phyloP scores from a whole-genome alignment of 768 basidiomycete species.

The Boletus sp. region DNA sequence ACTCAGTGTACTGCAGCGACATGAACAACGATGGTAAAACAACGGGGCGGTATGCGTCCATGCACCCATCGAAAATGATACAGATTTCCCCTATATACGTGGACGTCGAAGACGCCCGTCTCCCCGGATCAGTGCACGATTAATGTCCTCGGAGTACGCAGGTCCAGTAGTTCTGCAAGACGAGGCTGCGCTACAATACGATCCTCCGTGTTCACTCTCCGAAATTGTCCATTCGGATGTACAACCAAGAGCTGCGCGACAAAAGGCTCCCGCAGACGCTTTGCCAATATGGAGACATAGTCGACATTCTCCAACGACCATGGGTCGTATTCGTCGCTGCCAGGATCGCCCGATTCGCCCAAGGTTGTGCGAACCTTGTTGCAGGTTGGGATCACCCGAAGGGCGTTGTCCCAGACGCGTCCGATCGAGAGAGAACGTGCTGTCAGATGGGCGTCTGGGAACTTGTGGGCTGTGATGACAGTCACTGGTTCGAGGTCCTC shows the following conservation, averaged over 20 bases:
- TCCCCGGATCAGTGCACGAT: slow-evolving; percentile 16
- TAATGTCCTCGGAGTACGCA: slow-evolving; percentile 19
- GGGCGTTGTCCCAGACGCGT: slow-evolving; percentile 25
- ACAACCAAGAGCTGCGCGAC: slow-evolving; percentile 23
- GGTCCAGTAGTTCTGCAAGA: slow-evolving; percentile 8
- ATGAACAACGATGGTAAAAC: neutral
- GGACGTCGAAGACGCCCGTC: neutral
- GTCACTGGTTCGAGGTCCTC: slow-evolving; percentile 15
- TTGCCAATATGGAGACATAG: slow-evolving; percentile 7
- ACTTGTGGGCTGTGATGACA: slow-evolving; percentile 10
- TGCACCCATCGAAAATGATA: neutral
- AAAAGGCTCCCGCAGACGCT: slow-evolving; percentile 20
- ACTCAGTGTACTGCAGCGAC: slow-evolving; percentile 24
- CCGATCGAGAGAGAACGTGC: slow-evolving; percentile 14
- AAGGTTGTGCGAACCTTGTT: neutral
- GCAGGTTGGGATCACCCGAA: slow-evolving; percentile 4
- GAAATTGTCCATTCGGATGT: slow-evolving; percentile 20
- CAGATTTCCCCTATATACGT: neutral
- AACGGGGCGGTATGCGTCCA: neutral
- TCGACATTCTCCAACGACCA: slow-evolving; percentile 15
- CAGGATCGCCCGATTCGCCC: neutral
- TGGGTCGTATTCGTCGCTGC: slow-evolving; percentile 1
- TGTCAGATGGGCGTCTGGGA: neutral
- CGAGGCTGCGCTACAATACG: slow-evolving; percentile 20
- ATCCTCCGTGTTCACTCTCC: slow-evolving; percentile 22